Conservation (phyloP, 2,329 filamentous ascomycete species). For the Stylonectria norvegica region DNA sequence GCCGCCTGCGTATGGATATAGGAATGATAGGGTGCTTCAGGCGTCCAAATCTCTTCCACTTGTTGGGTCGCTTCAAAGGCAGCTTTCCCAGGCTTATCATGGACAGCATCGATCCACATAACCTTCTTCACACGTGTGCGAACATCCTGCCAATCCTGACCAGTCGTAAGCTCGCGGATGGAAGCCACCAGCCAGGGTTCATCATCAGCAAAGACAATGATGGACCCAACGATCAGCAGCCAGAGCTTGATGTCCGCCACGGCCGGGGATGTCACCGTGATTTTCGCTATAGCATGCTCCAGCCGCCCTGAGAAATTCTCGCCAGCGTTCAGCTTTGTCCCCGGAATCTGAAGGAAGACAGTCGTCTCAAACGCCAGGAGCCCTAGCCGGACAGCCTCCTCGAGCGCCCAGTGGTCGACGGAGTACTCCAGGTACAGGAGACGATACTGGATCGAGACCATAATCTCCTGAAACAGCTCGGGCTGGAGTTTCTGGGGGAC, state of each 20-base stretch:
- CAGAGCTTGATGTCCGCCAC: slow-evolving; percentile 24
- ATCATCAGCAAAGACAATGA: slow-evolving; percentile 17
- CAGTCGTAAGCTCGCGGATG: slow-evolving; percentile 10
- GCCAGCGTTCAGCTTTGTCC: slow-evolving; percentile 15
- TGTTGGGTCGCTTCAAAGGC: slow-evolving; percentile 8
- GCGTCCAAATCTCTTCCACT: neutral
- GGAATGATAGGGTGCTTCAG: too few species aligned
- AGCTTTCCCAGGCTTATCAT: slow-evolving; percentile 18
- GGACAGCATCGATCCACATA: slow-evolving; percentile 27
- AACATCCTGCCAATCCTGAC: slow-evolving; percentile 22
- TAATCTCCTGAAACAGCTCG: slow-evolving; percentile 27
- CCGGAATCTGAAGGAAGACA: slow-evolving; percentile 23
- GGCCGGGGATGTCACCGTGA: slow-evolving; percentile 1
- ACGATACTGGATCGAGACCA: slow-evolving; percentile 31
- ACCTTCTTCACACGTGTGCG: slow-evolving; percentile 15
- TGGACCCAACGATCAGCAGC: slow-evolving; percentile 24
- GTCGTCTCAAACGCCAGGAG: slow-evolving; percentile 31
- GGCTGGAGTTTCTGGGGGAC: slow-evolving; percentile 23
- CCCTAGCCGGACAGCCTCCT: slow-evolving; percentile 25
- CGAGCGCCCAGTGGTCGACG: slow-evolving; percentile 3
- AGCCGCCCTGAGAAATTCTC: slow-evolving; percentile 14
- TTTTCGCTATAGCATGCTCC: slow-evolving; percentile 8
- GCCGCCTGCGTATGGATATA: too few species aligned
- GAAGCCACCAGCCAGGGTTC: slow-evolving; percentile 24
- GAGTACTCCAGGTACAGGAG: slow-evolving; percentile 24